Conservation (phyloP, 495 filamentous ascomycete species). For the Penicillium tannophilum region DNA sequence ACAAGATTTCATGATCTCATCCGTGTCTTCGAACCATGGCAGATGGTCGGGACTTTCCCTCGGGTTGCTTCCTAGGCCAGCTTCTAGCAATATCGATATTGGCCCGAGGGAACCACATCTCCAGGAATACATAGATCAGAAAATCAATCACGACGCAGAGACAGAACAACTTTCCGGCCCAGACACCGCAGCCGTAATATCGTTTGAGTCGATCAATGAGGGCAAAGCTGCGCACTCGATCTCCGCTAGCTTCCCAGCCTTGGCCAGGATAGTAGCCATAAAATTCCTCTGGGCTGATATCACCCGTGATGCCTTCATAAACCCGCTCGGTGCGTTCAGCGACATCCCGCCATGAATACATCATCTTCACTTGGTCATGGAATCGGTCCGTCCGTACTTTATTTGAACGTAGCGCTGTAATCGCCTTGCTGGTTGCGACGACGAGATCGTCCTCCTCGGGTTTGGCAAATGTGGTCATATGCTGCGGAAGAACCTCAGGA, state of each 20-base stretch:
- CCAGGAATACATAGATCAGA: constrained; percentile 80
- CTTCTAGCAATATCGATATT: constrained; percentile 85
- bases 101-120: constrained; percentile 81
- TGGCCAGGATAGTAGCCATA: constrained; percentile 72
- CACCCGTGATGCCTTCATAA: constrained; percentile 86
- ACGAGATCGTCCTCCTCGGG: constrained; percentile 68
- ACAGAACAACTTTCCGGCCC: constrained; percentile 97
- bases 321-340: constrained; percentile 90
- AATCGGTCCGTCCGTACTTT: constrained; percentile 92
- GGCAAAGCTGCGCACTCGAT: constrained; percentile 79
- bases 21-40: constrained; percentile 7
- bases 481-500: constrained; percentile 87
- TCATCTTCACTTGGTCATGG: constrained; percentile 93
- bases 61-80: constrained; percentile 76
- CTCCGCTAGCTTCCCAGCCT: constrained; percentile 68
- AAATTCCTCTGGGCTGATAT: constrained; percentile 81
- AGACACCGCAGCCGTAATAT: constrained; percentile 99
- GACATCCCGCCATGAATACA: constrained; percentile 98
- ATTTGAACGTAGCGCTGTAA: constrained; percentile 84
- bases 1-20: neutral
- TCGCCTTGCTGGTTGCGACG: constrained; percentile 77
- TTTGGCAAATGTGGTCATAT: constrained; percentile 87
- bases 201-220: constrained; percentile 92
- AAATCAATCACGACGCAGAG: constrained; percentile 94
- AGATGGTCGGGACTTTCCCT: constrained; percentile 15